These are phyloP conservation scores for Cladophialophora carrionii DNA, from an alignment of 2,329 filamentous ascomycete species.

Conservation along the genomic window DNA sequence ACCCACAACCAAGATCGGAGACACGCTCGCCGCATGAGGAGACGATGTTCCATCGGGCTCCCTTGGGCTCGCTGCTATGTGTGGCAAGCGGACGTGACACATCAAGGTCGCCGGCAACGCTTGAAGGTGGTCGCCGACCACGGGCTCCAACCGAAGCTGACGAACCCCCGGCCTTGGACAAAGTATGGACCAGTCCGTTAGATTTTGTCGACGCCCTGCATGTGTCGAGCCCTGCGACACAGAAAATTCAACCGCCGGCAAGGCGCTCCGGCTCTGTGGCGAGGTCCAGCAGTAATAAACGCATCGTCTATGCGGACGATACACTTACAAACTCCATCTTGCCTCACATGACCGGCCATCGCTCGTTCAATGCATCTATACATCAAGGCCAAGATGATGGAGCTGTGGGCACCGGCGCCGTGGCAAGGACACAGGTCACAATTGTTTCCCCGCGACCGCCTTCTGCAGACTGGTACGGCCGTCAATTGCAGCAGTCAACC, in stretches of 20 bases:
- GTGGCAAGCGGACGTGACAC: too few species aligned
- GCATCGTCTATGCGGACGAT: slow-evolving; percentile 4
- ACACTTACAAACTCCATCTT: slow-evolving; percentile 1
- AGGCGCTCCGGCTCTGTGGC: neutral
- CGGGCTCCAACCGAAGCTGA: neutral
- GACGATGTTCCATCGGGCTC: neutral
- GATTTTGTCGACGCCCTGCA: neutral
- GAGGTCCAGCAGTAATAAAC: neutral
- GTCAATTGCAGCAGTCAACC: neutral
- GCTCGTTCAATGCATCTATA: slow-evolving; percentile 6
- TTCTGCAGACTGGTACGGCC: neutral
- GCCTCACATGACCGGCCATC: slow-evolving; percentile 5
- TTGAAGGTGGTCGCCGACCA: neutral
- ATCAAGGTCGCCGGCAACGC: neutral
- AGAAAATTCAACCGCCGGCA: neutral
- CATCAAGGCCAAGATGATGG: neutral
- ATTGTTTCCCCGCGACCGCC: neutral
- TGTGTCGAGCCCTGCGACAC: neutral
- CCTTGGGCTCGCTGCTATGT: neutral
- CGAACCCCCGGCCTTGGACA: neutral
- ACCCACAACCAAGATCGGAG: neutral
- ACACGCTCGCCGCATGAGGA: neutral
- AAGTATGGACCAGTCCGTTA: neutral
- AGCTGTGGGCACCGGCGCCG: neutral
- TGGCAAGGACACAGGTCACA: neutral